phyloP scores from a whole-genome alignment of 2,329 filamentous ascomycete species.

The Apiospora rasikravindrae region DNA sequence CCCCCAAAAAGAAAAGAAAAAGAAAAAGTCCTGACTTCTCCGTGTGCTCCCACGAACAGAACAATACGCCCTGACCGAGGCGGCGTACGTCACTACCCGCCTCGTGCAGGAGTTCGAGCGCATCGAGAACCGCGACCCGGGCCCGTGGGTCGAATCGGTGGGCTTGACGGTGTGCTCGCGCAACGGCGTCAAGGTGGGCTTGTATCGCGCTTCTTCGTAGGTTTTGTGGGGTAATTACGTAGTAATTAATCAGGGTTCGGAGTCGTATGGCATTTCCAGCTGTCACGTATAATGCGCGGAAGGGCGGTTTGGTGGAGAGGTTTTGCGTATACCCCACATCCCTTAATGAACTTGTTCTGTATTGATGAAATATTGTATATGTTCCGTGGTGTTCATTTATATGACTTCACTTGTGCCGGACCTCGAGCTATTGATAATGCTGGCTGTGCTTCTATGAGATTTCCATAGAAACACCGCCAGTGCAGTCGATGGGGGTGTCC shows the following conservation, averaged over 20 bases:
- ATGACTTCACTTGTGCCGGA: not conserved
- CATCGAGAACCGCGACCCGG: conserved; percentile 20
- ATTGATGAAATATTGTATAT: not conserved
- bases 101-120: conserved; percentile 19
- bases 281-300: not conserved
- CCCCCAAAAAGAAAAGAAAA: too few species aligned
- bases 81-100: conserved; percentile 16
- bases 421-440: too few species aligned
- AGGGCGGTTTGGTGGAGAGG: not conserved
- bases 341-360: not conserved
- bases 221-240: not conserved
- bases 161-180: conserved; percentile 11
- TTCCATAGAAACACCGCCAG: too few species aligned
- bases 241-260: too few species aligned
- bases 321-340: conserved; percentile 8
- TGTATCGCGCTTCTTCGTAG: not conserved
- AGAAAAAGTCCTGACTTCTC: too few species aligned
- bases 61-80: conserved; percentile 22
- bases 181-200: conserved; percentile 1
- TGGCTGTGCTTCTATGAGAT: too few species aligned
- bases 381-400: not conserved
- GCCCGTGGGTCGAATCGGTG: conserved; percentile 16
- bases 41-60: not conserved
- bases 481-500: too few species aligned
- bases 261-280: not conserved